Base-by-base conservation (phyloP, 306 rosid genomes). In the Ochetophila trinervis region DNA sequence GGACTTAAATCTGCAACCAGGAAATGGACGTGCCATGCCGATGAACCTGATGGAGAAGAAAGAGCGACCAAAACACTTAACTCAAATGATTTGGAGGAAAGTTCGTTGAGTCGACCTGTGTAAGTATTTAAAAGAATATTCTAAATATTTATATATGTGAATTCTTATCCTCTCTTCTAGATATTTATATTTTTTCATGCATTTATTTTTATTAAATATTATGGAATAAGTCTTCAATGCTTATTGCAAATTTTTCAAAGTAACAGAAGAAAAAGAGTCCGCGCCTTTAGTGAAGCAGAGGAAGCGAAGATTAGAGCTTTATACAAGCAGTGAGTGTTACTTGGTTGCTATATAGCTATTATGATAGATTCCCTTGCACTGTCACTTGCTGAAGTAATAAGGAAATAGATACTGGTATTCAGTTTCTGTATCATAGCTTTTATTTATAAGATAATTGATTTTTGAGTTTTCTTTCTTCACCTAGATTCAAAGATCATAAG, bases 401-500 rank as follows among this genome's bases (percentile, higher is more conserved):
- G 3, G 13, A 63, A 35, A 4, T 35, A 59, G 9, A 13, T 40
- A 52, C 37, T 63, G 51, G 18, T 19, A 16, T 61, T 10, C 42
- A 48, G 37, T 5, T 54, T 20, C 20, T 58, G 19, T 6, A 18
- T 57, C 8, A 17, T 63, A 4, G 50, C 24, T 27, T 48, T 8
- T 61, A 32, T 44, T 42, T 65, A 27, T 49, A 27, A 32, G 21
- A 21, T 24, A 53, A 66, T 63, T 40, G 12, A 40, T 24, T 44
- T 35, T 40, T 13, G 63, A 19, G n/a, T 13, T 20, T 20, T 60
- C 21, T 67, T 60, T 40, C 68, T 20, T 49, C 4, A 49, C 56
- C 70, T 17, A 70, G 98, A 77, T 92, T 89, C 72, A 92, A 92
- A 76, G 96, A 82, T 66, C 89, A 92, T 53, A 80, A 71, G 76